phyloP scores from a whole-genome alignment of 2,329 filamentous ascomycete species.

The Calonectria pseudoturangicola region DNA sequence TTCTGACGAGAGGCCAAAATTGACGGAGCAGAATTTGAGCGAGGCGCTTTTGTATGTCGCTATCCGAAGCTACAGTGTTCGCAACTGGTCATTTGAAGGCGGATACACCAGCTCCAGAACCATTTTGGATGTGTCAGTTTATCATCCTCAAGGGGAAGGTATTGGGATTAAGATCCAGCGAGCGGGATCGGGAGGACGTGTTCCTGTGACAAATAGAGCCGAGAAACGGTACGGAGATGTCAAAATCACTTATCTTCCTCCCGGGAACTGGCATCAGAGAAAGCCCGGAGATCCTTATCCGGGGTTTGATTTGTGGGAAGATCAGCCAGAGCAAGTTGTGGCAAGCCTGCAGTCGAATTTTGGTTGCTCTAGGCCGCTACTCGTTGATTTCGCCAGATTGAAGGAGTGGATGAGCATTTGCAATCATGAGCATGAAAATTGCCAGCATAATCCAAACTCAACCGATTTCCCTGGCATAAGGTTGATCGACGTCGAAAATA shows the following conservation, averaged over 20 bases:
- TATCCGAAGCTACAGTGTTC: background rate
- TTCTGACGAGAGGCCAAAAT: background rate
- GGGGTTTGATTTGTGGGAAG: background rate
- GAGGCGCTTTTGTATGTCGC: background rate
- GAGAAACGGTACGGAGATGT: background rate
- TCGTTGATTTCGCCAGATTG: background rate
- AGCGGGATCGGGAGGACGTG: background rate
- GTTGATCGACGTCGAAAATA: conserved; percentile 10
- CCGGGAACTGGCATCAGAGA: background rate
- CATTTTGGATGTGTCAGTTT: background rate
- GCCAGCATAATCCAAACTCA: background rate
- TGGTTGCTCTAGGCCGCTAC: conserved; percentile 4
- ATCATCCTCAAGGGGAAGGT: background rate
- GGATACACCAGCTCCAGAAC: background rate
- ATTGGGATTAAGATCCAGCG: conserved; percentile 2
- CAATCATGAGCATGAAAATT: background rate
- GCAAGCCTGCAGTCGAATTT: background rate
- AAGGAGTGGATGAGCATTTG: background rate
- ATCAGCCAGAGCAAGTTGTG: too few relatives aligned
- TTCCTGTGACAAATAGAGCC: conserved; percentile 1
- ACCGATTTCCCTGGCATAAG: background rate
- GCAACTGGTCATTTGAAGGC: conserved; percentile 16
- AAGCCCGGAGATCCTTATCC: background rate
- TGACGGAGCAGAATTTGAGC: background rate
- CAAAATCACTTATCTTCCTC: background rate